Conservation (phyloP, 148 eudicot species). For the Heliamphora exappendiculata region DNA sequence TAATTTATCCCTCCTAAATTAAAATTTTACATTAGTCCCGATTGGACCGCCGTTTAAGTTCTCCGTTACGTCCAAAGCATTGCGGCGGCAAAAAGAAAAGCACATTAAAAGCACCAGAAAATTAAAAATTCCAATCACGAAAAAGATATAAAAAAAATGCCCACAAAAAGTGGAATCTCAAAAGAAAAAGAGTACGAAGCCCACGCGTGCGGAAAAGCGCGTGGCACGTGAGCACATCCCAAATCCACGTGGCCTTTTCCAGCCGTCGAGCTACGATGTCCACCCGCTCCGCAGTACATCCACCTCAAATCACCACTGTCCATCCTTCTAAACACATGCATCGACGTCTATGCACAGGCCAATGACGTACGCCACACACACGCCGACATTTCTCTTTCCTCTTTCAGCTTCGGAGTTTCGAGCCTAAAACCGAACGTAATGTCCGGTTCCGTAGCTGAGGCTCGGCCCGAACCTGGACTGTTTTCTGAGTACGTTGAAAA, state of each 20-base stretch:
- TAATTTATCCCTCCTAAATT: not conserved
- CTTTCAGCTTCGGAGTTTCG: not conserved
- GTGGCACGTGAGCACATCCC: not conserved
- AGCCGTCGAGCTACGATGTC: not conserved
- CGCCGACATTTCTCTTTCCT: constrained; percentile 1
- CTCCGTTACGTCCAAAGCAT: not conserved
- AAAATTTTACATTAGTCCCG: too few relatives aligned
- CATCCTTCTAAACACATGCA: not conserved
- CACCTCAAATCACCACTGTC: constrained; percentile 8
- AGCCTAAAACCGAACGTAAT: constrained; percentile 4
- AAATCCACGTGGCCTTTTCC: not conserved
- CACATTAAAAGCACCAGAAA: not conserved
- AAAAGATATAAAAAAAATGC: not conserved
- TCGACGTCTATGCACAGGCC: not conserved
- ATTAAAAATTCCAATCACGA: not conserved
- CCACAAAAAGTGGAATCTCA: constrained; percentile 3
- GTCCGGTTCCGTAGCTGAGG: constrained; percentile 4
- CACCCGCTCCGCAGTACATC: not conserved
- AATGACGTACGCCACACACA: not conserved
- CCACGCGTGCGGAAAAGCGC: constrained; percentile 9
- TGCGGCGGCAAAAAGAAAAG: constrained; percentile 5
- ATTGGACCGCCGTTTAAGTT: not conserved
- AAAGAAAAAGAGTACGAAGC: not conserved
- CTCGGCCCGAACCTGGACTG: constrained; percentile 11
- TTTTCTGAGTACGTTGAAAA: constrained; percentile 10